These are phyloP conservation scores for Vigna nakashimae DNA, from an alignment of 306 rosid genomes.

Conservation along the genomic window DNA sequence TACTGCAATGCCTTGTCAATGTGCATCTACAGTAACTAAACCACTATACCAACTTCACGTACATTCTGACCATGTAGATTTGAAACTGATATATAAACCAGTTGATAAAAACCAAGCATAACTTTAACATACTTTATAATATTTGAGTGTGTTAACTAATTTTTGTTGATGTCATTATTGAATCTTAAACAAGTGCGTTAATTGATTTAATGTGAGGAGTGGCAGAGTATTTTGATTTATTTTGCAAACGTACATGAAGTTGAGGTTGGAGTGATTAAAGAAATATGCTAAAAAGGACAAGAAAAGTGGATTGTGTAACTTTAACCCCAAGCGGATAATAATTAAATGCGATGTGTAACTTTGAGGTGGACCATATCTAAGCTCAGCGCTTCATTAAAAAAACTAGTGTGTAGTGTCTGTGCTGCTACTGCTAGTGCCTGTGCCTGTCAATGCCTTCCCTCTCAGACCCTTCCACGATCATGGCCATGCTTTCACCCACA, in stretches of 20 bases:
- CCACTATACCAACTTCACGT: conserved; percentile 35
- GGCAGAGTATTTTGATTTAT: too few species aligned
- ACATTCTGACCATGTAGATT: conserved; percentile 8
- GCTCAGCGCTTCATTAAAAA: conserved; percentile 22
- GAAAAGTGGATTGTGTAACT: conserved; percentile 28
- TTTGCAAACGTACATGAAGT: not conserved
- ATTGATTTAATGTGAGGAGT: too few species aligned
- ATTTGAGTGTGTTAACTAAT: too few species aligned
- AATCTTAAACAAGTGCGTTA: too few species aligned
- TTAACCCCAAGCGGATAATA: conserved; percentile 3
- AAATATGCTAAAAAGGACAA: not conserved
- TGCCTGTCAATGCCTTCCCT: conserved; percentile 7
- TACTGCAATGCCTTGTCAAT: conserved; percentile 38
- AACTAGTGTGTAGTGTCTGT: not conserved
- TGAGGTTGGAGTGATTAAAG: not conserved
- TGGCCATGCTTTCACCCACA: conserved; percentile 1
- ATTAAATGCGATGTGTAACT: conserved; percentile 34
- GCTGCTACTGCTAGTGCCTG: not conserved
- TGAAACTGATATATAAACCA: too few species aligned
- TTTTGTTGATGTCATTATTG: too few species aligned
- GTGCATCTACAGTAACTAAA: conserved; percentile 51
- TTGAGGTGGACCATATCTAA: conserved; percentile 38
- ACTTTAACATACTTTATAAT: too few species aligned
- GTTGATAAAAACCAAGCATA: too few species aligned
- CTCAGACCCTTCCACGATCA: not conserved